Evolutionary conservation across 2,329 filamentous ascomycete genomes (phyloP).

Genomic region (Colletotrichum cereale): DNA sequence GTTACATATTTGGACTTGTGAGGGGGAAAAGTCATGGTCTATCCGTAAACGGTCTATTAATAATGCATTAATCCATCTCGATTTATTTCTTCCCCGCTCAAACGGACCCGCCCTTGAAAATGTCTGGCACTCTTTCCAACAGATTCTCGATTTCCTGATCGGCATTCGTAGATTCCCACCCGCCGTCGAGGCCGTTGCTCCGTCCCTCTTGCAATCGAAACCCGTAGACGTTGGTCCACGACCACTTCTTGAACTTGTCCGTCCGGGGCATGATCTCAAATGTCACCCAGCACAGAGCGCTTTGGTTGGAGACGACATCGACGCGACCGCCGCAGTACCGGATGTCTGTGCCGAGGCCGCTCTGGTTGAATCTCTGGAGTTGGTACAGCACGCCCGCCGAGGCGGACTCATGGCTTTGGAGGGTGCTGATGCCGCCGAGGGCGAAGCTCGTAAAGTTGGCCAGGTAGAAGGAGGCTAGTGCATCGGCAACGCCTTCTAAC

Average conservation of each 20-base stretch:
- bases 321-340: background rate
- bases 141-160: slow-evolving; percentile 46
- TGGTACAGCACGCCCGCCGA: slow-evolving; percentile 4
- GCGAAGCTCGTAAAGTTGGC: slow-evolving; percentile 29
- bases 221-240: slow-evolving; percentile 28
- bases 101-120: slow-evolving; percentile 36
- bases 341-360: slow-evolving; percentile 35
- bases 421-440: background rate
- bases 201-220: slow-evolving; percentile 9
- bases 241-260: slow-evolving; percentile 7
- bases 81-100: background rate
- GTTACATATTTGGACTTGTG: background rate
- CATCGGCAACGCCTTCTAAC: background rate
- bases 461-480: slow-evolving; percentile 22
- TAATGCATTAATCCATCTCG: slow-evolving; percentile 3
- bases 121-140: slow-evolving; percentile 43
- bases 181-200: slow-evolving; percentile 39
- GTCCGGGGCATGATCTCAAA: slow-evolving; percentile 24
- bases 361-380: slow-evolving; percentile 28
- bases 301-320: slow-evolving; percentile 25
- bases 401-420: background rate
- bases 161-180: slow-evolving; percentile 42
- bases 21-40: background rate
- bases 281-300: slow-evolving; percentile 29
- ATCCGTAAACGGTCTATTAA: background rate